Base-by-base conservation (phyloP, 1,284 basidiomycete genomes). In the Naganishia sp. region DNA sequence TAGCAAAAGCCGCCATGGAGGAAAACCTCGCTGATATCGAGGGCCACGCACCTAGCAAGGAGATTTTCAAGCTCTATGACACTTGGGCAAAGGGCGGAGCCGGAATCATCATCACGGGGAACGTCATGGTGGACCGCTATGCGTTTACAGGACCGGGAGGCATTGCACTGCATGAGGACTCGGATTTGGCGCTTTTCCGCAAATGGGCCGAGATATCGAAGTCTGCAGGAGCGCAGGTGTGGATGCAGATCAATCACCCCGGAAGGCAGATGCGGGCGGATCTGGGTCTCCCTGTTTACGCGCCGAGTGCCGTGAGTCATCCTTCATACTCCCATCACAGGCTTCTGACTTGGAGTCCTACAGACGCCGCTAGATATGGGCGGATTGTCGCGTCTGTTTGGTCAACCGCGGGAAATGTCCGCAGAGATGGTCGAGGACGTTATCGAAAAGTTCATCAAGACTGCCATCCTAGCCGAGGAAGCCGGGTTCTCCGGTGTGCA, bases 401-500 rank as follows among this genome's bases (percentile, higher is more conserved):
- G 39, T 18, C 35, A 56, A 45, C 54, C 54, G 11, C 41, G 45
- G 23, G 54, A 42, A 28, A 56, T 56, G 54, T 31, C 54, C 2
- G 54, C 28, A 17, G 23, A 28, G 6, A 56, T 56, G 54, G 28
- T 56, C 6, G 54, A 56, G 23, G 43, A 25, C 25, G 54, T 45
- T n/a, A 56, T 56, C 54, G 21, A 45, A 2, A 41, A 41, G 31
- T 56, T 56, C 28, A 42, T 56, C 23, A 28, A 21, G 17, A 56
- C 62, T 6, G 62, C 62, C 5, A 18, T 17, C 21, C 32, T 51
- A 3, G 62, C 62, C 7, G 42, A 64, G 52, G 2, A 55, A n/a
- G 62, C 62, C 28, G 62, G 62, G 18, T 64, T 64, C 41, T 74
- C 78, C 54, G 76, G 76, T 45, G 71, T 72, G 1, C 76, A 79